Evolutionary conservation across 208 protist species (phyloP), one percentile per base, ranked within the genome.

Genomic region (Trypanosoma brucei): DNA sequence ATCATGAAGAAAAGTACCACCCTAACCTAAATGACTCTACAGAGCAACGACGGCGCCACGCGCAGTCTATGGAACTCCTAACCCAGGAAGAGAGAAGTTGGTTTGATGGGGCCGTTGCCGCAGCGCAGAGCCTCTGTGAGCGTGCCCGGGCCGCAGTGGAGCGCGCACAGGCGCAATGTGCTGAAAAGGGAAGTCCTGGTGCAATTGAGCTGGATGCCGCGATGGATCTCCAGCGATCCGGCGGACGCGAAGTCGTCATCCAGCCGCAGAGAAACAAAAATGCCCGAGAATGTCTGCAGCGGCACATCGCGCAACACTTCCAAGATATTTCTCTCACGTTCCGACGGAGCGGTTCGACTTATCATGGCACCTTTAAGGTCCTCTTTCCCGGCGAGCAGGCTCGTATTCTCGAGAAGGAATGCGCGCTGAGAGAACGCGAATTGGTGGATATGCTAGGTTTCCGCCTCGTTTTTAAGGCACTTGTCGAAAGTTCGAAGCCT

Each of bases 371-470:
- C 52, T 36, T 87, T n/a, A 55, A 52, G 9, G 67, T 66, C 46
- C 59, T 78, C 39, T 78, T 77, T 51, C 66, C 68, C 30, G 70
- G 60, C 50, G 75, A 91, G 56, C 56, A 59, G 13, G 42, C 35
- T 48, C 56, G 73, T 53, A 35, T 62, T 51, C 45, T 55, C 42
- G 63, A 57, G 55, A 57, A 49, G 60, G 65, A 72, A 35, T 55
- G 56, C 35, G 56, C 65, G 38, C 35, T 54, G 6, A 38, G 61
- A 35, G 56, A 71, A 50, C 76, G 81, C 35, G 67, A 74, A 45
- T 9, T 71, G 60, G 51, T 79, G n/a, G 73, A 85, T 68, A 70
- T 77, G 65, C 49, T 91, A 11, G 84, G 84, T 31, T 87, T 91
- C 62, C 84, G 81, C 31, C 66, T 84, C 50, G 71, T 91, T 11